phyloP scores from a whole-genome alignment of 106 monocot genomes.

The Apostasia shenzhenica region DNA sequence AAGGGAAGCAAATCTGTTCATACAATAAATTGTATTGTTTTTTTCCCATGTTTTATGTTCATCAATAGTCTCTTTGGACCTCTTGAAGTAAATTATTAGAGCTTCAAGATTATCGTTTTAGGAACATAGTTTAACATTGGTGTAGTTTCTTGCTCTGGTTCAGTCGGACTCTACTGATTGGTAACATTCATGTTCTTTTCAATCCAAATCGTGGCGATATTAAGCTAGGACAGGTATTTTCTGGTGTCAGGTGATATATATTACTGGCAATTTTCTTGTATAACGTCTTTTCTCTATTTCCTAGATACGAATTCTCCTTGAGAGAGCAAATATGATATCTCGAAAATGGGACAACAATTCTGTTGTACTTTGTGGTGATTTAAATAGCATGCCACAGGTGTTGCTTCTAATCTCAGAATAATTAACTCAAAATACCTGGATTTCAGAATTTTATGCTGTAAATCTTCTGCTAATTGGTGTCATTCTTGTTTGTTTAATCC shows the following conservation, averaged over 20 bases:
- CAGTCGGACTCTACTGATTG: slow-evolving; percentile 43
- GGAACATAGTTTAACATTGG: too few species aligned
- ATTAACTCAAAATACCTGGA: not conserved
- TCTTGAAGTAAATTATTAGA: too few species aligned
- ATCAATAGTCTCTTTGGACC: too few species aligned
- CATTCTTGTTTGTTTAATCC: slow-evolving; percentile 6
- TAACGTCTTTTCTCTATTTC: not conserved
- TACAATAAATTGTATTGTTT: too few species aligned
- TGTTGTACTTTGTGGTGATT: slow-evolving; percentile 59
- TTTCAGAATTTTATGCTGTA: not conserved
- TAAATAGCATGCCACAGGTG: slow-evolving; percentile 65
- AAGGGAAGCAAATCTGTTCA: too few species aligned
- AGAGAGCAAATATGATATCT: slow-evolving; percentile 41
- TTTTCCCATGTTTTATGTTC: too few species aligned
- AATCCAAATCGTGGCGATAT: slow-evolving; percentile 84
- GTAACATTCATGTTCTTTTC: slow-evolving; percentile 67
- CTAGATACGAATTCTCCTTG: slow-evolving; percentile 52
- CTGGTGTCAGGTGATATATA: not conserved
- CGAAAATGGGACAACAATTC: slow-evolving; percentile 28
- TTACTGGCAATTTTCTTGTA: not conserved
- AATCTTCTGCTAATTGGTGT: slow-evolving; percentile 11
- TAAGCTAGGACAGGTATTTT: slow-evolving; percentile 67
- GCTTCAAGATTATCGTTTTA: too few species aligned
- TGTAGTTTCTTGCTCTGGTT: too few species aligned
- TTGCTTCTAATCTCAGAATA: not conserved